These are phyloP conservation scores for Monosporascus sp. DNA, from an alignment of 2,329 filamentous ascomycete species.

Conservation along the genomic window DNA sequence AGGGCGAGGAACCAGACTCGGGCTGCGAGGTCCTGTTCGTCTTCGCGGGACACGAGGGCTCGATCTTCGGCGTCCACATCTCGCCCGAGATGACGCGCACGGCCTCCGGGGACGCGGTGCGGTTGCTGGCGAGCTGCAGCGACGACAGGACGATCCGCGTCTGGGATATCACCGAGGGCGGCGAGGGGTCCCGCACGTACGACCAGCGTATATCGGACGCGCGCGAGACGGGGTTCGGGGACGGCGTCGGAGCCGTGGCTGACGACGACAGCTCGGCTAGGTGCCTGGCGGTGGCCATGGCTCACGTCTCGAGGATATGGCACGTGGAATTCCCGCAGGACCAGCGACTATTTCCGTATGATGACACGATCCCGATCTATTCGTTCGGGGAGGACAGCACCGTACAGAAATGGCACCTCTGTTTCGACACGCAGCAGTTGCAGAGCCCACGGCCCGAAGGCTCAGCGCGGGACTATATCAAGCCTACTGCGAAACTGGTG, in stretches of 20 bases:
- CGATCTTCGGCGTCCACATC: conserved; percentile 84
- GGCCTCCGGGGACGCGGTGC: conserved; percentile 33
- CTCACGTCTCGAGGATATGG: conserved; percentile 88
- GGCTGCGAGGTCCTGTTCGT: conserved; percentile 44
- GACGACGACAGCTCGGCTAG: conserved; percentile 27
- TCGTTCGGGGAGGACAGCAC: conserved; percentile 86
- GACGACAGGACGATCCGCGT: conserved; percentile 87
- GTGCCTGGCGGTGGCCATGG: conserved; percentile 70
- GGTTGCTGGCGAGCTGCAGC: conserved; percentile 85
- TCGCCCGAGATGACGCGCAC: conserved; percentile 51
- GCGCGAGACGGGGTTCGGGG: conserved; percentile 60
- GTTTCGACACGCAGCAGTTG: conserved; percentile 25
- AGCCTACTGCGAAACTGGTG: conserved; percentile 31
- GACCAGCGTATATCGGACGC: conserved; percentile 26
- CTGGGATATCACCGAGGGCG: conserved; percentile 70
- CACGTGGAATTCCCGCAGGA: conserved; percentile 60
- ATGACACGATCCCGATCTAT: conserved; percentile 45
- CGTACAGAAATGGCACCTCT: conserved; percentile 64
- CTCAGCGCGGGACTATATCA: background rate
- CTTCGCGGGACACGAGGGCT: conserved; percentile 75
- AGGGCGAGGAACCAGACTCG: background rate
- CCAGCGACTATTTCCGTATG: conserved; percentile 11
- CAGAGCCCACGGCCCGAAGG: background rate
- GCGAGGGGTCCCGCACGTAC: conserved; percentile 20
- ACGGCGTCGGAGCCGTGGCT: conserved; percentile 25